phyloP scores from a whole-genome alignment of 2,329 filamentous ascomycete genomes.

The Cercospora canescens region DNA sequence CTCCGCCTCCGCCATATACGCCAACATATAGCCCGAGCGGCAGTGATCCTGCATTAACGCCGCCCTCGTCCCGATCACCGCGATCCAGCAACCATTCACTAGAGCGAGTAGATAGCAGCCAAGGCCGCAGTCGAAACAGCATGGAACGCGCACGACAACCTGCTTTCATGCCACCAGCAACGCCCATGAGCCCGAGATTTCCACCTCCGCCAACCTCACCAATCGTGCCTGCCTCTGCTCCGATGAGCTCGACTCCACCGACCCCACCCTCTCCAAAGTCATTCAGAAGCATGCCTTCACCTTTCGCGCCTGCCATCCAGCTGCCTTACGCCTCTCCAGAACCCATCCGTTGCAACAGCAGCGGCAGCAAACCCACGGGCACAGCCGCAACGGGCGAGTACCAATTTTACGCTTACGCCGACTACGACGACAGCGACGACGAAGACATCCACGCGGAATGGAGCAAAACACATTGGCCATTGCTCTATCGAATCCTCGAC shows the following conservation, averaged over 20 bases:
- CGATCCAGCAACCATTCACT: constrained; percentile 12
- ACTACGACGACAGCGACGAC: constrained; percentile 17
- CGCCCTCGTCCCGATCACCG: constrained; percentile 5
- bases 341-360: constrained; percentile 1
- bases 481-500: constrained; percentile 30
- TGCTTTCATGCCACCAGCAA: background rate
- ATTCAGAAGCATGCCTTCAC: constrained; percentile 1
- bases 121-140: constrained; percentile 1
- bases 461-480: constrained; percentile 22
- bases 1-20: constrained; percentile 14
- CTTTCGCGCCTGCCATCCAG: background rate
- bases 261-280: background rate
- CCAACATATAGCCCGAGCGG: background rate
- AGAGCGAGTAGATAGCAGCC: constrained; percentile 8
- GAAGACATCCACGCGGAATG: constrained; percentile 11
- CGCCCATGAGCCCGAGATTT: background rate
- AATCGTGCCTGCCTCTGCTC: background rate
- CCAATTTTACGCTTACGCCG: constrained; percentile 15
- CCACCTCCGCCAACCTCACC: background rate
- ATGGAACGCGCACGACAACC: background rate
- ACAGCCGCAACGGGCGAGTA: constrained; percentile 8
- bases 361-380: background rate
- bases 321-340: background rate
- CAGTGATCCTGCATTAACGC: constrained; percentile 5
- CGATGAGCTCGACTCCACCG: background rate